Evolutionary conservation across 176 grass and related monocot species (phyloP).

Genomic region (Oryza longistaminata): DNA sequence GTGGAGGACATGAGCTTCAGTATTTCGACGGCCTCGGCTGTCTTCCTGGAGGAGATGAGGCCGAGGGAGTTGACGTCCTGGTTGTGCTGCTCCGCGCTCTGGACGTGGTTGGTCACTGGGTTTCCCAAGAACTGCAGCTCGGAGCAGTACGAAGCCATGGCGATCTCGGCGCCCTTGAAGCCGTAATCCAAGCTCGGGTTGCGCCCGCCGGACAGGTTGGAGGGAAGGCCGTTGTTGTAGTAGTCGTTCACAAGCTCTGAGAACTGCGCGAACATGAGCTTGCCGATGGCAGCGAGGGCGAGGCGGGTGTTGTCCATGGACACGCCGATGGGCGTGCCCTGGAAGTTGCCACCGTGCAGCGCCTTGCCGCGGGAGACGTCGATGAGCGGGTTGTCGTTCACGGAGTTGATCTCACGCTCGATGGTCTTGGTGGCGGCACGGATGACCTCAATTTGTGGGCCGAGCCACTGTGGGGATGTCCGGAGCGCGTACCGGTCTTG

Average conservation of each 20-base stretch:
- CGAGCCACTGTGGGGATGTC: constrained; percentile 81
- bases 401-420: constrained; percentile 91
- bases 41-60: constrained; percentile 75
- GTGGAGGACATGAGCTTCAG: constrained; percentile 76
- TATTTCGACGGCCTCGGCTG: constrained; percentile 70
- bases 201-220: constrained; percentile 72
- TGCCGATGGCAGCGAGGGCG: constrained; percentile 72
- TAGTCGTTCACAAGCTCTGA: constrained; percentile 82
- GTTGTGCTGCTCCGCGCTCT: constrained; percentile 91
- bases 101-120: constrained; percentile 87
- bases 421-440: constrained; percentile 76
- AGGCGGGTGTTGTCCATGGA: constrained; percentile 89
- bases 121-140: constrained; percentile 85
- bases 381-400: constrained; percentile 88
- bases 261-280: constrained; percentile 90
- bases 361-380: constrained; percentile 65
- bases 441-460: constrained; percentile 79
- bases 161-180: constrained; percentile 83
- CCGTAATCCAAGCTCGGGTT: constrained; percentile 89
- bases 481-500: constrained; percentile 84
- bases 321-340: constrained; percentile 82
- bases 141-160: constrained; percentile 85
- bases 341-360: constrained; percentile 78
- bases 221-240: constrained; percentile 84
- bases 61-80: constrained; percentile 84